Evolutionary conservation across 2,329 filamentous ascomycete species (phyloP).

Genomic region (Fusarium metavorans): DNA sequence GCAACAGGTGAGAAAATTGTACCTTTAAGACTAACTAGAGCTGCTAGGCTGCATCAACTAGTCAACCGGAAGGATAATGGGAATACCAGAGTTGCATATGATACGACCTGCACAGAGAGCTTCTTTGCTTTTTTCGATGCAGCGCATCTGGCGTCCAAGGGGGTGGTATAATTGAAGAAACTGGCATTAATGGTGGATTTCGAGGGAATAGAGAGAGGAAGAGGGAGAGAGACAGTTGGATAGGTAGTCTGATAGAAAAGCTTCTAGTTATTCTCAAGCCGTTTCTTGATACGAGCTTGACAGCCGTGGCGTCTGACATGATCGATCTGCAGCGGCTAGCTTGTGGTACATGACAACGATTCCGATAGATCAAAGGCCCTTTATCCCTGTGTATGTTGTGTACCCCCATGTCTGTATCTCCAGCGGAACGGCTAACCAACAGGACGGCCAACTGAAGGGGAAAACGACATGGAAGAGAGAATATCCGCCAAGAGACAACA

Average conservation of each 20-base stretch:
- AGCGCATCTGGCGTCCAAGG: neutral
- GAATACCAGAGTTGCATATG: neutral
- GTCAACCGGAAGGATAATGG: neutral
- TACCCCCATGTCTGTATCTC: neutral
- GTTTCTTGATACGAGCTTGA: neutral
- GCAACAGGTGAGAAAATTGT: slow-evolving; percentile 1
- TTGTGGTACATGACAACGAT: neutral
- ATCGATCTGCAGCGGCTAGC: neutral
- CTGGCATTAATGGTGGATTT: neutral
- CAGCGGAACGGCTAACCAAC: neutral
- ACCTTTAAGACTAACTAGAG: neutral
- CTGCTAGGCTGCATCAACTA: slow-evolving; percentile 8
- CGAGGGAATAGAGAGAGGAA: neutral
- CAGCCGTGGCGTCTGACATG: neutral
- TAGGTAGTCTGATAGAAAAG: neutral
- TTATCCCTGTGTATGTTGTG: slow-evolving; percentile 4
- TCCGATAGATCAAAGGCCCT: neutral
- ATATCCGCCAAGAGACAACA: neutral
- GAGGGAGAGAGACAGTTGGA: neutral
- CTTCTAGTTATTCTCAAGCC: neutral
- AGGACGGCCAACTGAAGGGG: neutral
- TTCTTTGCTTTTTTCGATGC: neutral
- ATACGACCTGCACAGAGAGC: neutral
- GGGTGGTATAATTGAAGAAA: neutral
- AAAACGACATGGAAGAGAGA: neutral